Evolutionary conservation across 768 basidiomycete genomes (phyloP).

Genomic region (Boletus coccyginus): DNA sequence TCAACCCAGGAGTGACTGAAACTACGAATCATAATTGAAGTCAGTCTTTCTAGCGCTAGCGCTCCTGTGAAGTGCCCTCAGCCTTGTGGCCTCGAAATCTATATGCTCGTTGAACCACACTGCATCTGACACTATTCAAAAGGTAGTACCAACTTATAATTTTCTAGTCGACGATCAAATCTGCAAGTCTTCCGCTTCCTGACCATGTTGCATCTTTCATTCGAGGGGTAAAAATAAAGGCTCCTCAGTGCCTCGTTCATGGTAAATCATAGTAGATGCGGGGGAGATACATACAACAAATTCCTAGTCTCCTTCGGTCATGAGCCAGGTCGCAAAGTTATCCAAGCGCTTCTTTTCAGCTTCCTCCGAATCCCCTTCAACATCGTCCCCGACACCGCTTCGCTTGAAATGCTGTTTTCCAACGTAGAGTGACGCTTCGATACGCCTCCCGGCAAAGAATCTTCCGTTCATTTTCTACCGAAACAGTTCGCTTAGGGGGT

Average conservation of each 20-base stretch:
- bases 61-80: not conserved
- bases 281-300: conserved; percentile 2
- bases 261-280: not conserved
- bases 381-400: conserved; percentile 64
- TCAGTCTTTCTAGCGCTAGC: no score
- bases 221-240: not conserved
- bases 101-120: no score
- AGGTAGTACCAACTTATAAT: not conserved
- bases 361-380: conserved; percentile 63
- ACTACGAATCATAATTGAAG: not conserved
- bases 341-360: conserved; percentile 84
- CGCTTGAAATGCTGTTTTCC: conserved; percentile 82
- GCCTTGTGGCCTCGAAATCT: no score
- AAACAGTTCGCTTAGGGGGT: not conserved
- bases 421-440: conserved; percentile 79
- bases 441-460: conserved; percentile 80
- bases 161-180: not conserved
- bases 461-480: conserved; percentile 90
- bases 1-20: not conserved
- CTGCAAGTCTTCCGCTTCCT: not conserved
- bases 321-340: conserved; percentile 83
- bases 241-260: not conserved
- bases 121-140: not conserved
- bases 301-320: conserved; percentile 68
- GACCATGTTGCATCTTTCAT: not conserved